Percentiles rank a stretch among this genome's conserved stretches.
Conservation (phyloP, 2,329 filamentous ascomycete genomes). For the Aspergillus pseudoterreus region DNA sequence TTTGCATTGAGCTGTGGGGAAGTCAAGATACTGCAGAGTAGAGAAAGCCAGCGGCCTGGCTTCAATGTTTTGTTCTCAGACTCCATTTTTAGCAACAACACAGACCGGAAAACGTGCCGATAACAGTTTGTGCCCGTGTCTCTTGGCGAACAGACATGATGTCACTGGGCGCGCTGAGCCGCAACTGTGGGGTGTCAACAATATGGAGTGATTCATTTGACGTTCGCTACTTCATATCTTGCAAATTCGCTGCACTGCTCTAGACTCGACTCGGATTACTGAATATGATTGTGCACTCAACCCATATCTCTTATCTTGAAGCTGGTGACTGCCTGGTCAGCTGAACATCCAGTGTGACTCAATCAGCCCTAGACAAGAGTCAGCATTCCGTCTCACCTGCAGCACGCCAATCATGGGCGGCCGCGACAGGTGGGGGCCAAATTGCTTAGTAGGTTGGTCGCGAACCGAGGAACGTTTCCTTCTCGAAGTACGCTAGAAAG, state of each 20-base stretch:
- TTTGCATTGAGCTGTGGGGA: no score
- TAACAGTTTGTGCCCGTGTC: not conserved
- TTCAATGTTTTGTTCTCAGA: no score
- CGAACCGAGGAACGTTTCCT: conserved; percentile 1
- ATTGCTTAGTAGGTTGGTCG: not conserved
- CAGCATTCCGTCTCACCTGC: not conserved
- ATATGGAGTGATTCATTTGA: no score
- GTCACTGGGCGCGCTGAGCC: not conserved
- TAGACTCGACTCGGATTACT: no score
- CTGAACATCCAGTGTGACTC: not conserved
- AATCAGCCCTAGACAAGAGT: not conserved
- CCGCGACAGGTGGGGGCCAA: conserved; percentile 2
- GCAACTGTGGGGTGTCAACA: not conserved
- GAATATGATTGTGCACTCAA: no score
- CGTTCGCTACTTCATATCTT: no score
- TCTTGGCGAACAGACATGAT: not conserved
- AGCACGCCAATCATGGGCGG: not conserved
- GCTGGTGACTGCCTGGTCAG: not conserved
- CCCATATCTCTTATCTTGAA: not conserved
- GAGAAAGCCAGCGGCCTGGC: no score
- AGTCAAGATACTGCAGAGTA: no score
- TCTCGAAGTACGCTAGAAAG: conserved; percentile 28
- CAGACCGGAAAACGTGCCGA: no score
- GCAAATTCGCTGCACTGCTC: no score
- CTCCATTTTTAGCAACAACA: not conserved